Evolutionary conservation across 164 flowering plant species (phyloP), one percentile per base, ranked within the genome.

Genomic region (Berberis vulgaris): DNA sequence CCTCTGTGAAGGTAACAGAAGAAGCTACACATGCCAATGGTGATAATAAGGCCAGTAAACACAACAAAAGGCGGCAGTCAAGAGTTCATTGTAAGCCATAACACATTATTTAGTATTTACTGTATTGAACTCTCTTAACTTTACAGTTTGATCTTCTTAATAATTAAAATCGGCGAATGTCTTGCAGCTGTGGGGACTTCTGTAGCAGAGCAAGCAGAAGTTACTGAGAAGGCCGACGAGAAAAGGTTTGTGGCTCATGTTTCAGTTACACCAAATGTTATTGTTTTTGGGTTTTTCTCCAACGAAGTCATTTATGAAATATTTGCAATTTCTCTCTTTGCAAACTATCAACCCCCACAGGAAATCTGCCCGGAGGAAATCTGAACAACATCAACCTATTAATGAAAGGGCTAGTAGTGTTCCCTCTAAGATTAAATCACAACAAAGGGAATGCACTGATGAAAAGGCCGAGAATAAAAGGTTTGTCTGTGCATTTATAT

Each of bases 201-300:
- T 26, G 52, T 64, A 11, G 49, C 58, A 50, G 70, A 71, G 61
- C 75, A 73, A 53, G 74, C 39, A 54, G 64, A 45, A 59, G 78
- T 62, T 13, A 75, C 78, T 61, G 84, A 80, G 54, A 68, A 65
- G 45, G 68, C 62, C 40, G 80, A 81, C 66, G 77, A 70, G 66
- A 88, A 83, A 80, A 83, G 89, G 91, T 82, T 41, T 45, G 69
- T 54, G 49, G 54, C 3, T 13, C 7, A 1, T 57, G 52, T 57
- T 47, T 2, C 10, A 26, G 26, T 26, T 26, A 26, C 26, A 26
- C 26, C 26, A 26, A 26, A 26, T 26, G 26, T 26, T 26, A 26
- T 26, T 26, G 26, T 26, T 26, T 26, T 26, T 26, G 26, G 26
- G 26, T 26, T 26, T 26, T 26, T 26, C 26, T 26, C 26, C 26